Evolutionary conservation across 2,329 filamentous ascomycete genomes (phyloP), one percentile per base, ranked within the genome.

Genomic region (Colletotrichum plurivorum): DNA sequence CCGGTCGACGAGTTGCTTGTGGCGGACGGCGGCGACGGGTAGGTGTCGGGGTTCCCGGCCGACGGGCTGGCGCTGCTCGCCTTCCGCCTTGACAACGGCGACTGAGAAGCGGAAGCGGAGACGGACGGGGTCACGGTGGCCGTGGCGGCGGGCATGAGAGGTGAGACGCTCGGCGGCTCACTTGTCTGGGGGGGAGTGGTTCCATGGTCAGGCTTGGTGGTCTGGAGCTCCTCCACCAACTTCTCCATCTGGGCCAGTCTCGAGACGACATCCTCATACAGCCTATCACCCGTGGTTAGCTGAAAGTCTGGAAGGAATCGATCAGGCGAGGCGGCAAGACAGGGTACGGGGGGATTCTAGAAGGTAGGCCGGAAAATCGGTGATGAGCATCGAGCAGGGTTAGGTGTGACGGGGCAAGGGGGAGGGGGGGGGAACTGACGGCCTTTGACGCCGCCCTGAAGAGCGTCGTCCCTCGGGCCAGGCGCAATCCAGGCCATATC

Each of bases 91-190:
- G 55, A 55, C 18, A 66, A 22, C 48, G 66, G 66, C 16, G 66
- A 66, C 15, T 59, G 62, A 6, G 51, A 36, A 10, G 46, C 46
- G 13, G 78, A 76, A 36, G 77, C 82, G 36, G 58, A n/a, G n/a
- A 41, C 27, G 60, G 41, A 70, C n/a, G 68, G 59, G 1, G 71
- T 72, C 4, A 27, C 46, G 36, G 58, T n/a, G 0, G 27, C 27
- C 20, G 53, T 54, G 12, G 48, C 43, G 16, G 48, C 48, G 16
- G 46, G n/a, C 45, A 18, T 51, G 25, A 46, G 10, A 16, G 63
- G 63, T 6, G 55, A 66, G 16, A 53, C 39, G 27, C 25, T 57
- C 27, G 45, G 15, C 25, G 64, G 8, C 27, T 68, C 65, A 18
- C 52, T 45, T 18, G 36, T 3, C 46, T 63, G 59, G 31, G 65